phyloP scores from a whole-genome alignment of 2,329 filamentous ascomycete genomes.

The Clonostachys byssicola region DNA sequence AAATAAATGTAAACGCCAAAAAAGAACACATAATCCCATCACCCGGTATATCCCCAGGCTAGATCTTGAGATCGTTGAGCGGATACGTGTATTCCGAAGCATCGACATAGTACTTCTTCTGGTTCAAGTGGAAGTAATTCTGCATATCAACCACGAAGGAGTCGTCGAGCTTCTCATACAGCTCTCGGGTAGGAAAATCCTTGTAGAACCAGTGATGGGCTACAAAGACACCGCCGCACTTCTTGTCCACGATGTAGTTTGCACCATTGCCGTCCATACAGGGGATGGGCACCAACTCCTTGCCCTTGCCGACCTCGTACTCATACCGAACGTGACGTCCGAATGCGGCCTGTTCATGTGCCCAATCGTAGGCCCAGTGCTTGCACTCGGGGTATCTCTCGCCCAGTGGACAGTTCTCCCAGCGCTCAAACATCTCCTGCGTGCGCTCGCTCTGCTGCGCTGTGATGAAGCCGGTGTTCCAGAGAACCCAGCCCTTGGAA shows the following conservation, averaged over 20 bases:
- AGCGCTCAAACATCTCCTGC: slow-evolving; percentile 5
- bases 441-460: slow-evolving; percentile 19
- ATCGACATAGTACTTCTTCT: slow-evolving; percentile 7
- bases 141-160: slow-evolving; percentile 8
- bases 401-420: slow-evolving; percentile 9
- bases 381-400: slow-evolving; percentile 8
- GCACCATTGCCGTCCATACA: slow-evolving; percentile 16
- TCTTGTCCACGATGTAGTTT: not conserved
- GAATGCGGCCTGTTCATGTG: slow-evolving; percentile 19
- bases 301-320: slow-evolving; percentile 9
- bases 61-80: not conserved
- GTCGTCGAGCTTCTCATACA: slow-evolving; percentile 9
- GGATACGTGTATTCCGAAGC: slow-evolving; percentile 7
- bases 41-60: too few species aligned
- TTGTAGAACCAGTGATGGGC: slow-evolving; percentile 16
- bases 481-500: slow-evolving; percentile 19
- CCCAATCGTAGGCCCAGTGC: slow-evolving; percentile 14
- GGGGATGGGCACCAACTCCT: slow-evolving; percentile 11
- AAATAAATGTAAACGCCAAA: too few species aligned
- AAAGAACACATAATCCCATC: too few species aligned
- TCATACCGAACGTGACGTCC: slow-evolving; percentile 15
- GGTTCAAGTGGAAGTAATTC: slow-evolving; percentile 6
- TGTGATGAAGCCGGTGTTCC: slow-evolving; percentile 38
- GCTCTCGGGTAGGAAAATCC: slow-evolving; percentile 6
- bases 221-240: slow-evolving; percentile 14